Conservation (phyloP, 306 rosid genomes). For the Comarum palustre region DNA sequence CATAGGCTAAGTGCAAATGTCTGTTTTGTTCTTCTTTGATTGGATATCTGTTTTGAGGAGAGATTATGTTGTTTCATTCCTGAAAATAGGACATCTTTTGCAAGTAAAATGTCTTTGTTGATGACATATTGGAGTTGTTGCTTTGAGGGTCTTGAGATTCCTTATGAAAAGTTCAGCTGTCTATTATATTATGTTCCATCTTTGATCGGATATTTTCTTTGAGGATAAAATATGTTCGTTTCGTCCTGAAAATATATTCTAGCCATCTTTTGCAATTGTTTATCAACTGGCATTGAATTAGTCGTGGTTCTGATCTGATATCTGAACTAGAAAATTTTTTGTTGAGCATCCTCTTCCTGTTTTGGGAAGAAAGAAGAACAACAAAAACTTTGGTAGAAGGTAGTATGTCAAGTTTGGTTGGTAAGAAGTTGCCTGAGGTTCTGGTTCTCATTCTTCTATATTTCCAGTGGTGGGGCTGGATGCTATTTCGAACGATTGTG, state of each 20-base stretch:
- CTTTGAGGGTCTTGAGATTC: not conserved
- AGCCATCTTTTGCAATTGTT: not conserved
- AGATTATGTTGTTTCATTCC: not conserved
- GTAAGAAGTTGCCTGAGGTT: not conserved
- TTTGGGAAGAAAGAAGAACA: not conserved
- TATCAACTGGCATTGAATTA: not conserved
- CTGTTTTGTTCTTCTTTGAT: not conserved
- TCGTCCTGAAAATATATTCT: not conserved
- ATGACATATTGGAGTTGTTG: not conserved
- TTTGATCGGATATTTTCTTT: not conserved
- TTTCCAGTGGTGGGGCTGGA: not conserved
- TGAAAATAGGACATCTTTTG: not conserved
- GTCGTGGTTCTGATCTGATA: not conserved
- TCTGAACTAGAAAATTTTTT: not conserved
- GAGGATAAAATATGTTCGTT: not conserved
- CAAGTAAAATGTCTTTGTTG: not conserved
- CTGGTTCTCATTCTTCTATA: not conserved
- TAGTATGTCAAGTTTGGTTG: slow-evolving; percentile 16
- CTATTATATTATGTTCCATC: not conserved
- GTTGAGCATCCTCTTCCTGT: not conserved
- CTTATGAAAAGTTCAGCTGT: not conserved
- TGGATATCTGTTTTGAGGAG: not conserved
- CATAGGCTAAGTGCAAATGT: not conserved
- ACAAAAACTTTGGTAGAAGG: not conserved
- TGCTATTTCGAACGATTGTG: not conserved